Conservation (phyloP, 2,329 filamentous ascomycete species). For the Scedosporium boydii region DNA sequence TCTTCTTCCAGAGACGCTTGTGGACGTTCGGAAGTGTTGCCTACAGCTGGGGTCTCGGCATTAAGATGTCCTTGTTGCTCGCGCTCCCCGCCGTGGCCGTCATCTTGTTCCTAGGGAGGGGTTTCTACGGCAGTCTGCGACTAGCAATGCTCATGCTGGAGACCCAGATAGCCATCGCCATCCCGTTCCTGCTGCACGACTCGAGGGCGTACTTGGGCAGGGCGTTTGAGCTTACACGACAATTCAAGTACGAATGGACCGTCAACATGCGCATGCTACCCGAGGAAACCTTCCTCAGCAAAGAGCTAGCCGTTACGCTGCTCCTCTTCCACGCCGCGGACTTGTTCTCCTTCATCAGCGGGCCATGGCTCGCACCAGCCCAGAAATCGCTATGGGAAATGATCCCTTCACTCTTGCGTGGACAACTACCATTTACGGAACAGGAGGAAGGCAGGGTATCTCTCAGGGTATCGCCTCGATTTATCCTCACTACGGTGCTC, state of each 20-base stretch:
- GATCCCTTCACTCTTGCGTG: conserved; percentile 30
- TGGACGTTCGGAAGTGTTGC: conserved; percentile 66
- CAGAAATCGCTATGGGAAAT: conserved; percentile 48
- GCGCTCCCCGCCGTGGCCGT: conserved; percentile 72
- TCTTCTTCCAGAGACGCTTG: conserved; percentile 60
- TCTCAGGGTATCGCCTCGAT: conserved; percentile 55
- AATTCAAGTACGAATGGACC: conserved; percentile 96
- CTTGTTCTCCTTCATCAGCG: conserved; percentile 56
- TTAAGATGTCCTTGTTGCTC: conserved; percentile 90
- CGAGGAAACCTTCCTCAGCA: conserved; percentile 66
- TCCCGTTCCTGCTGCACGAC: conserved; percentile 62
- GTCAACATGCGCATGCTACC: conserved; percentile 98
- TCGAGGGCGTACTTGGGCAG: conserved; percentile 63
- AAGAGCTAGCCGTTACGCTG: conserved; percentile 56
- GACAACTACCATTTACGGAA: conserved; percentile 33
- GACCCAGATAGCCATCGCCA: conserved; percentile 58
- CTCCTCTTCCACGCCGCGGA: conserved; percentile 55
- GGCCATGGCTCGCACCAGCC: conserved; percentile 64
- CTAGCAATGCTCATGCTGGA: conserved; percentile 65
- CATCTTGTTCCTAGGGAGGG: conserved; percentile 64
- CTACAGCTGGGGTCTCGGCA: conserved; percentile 73
- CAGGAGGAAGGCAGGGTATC: conserved; percentile 48
- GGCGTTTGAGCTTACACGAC: conserved; percentile 83
- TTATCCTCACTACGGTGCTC: conserved; percentile 67
- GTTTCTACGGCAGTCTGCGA: conserved; percentile 54